These are phyloP conservation scores for Elaeagnus macrophylla DNA, from an alignment of 306 rosid species.

Conservation along the genomic window DNA sequence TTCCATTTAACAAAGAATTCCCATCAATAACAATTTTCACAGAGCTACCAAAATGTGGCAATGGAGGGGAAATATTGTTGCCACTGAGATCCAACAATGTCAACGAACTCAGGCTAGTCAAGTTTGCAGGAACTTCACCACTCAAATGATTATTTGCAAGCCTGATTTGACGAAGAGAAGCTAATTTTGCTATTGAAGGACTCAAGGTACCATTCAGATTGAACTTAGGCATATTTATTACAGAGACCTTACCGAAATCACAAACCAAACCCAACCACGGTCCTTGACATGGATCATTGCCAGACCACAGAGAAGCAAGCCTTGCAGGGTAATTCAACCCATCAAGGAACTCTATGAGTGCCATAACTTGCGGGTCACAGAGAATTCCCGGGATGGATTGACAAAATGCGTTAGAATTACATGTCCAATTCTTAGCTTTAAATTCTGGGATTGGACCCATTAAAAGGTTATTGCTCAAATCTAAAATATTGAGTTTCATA, in stretches of 20 bases:
- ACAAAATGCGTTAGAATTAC: slow-evolving; percentile 45
- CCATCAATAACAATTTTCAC: slow-evolving; percentile 40
- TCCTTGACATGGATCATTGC: slow-evolving; percentile 57
- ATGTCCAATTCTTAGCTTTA: slow-evolving; percentile 29
- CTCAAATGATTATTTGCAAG: slow-evolving; percentile 46
- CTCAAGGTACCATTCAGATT: slow-evolving; percentile 66
- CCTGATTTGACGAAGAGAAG: slow-evolving; percentile 45
- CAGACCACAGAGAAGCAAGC: slow-evolving; percentile 55
- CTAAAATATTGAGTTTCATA: slow-evolving; percentile 37
- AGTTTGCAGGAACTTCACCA: slow-evolving; percentile 59
- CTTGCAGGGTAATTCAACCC: slow-evolving; percentile 57
- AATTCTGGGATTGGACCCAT: slow-evolving; percentile 87
- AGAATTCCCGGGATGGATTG: slow-evolving; percentile 29
- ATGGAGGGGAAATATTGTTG: slow-evolving; percentile 68
- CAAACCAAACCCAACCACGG: slow-evolving; percentile 77
- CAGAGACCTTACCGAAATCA: slow-evolving; percentile 35
- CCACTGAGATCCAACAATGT: slow-evolving; percentile 62
- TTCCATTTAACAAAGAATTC: slow-evolving; percentile 25
- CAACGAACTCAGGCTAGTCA: slow-evolving; percentile 55
- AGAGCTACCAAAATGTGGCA: slow-evolving; percentile 47
- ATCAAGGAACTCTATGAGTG: slow-evolving; percentile 55
- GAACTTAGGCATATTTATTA: slow-evolving; percentile 52
- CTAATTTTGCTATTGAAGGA: slow-evolving; percentile 67
- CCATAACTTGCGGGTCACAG: slow-evolving; percentile 67
- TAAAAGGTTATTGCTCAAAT: slow-evolving; percentile 69